A percentile compares a stretch with the other conserved stretches of the same genome.
Evolutionary conservation across 106 monocot genomes (phyloP).

Genomic region (Vanilla planifolia): DNA sequence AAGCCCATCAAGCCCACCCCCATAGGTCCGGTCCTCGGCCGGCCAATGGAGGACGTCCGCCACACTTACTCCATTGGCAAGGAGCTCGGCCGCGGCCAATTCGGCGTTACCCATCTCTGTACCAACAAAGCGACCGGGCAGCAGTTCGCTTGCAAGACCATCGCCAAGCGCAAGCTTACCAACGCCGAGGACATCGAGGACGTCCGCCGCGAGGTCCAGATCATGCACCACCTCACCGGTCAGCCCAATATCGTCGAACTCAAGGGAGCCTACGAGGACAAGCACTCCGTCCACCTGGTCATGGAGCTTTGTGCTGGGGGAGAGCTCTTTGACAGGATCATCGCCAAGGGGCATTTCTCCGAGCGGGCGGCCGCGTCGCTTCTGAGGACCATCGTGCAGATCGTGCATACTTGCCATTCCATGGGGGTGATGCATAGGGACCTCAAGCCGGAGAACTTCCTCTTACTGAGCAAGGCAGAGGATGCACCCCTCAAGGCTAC

Average conservation of each 20-base stretch:
- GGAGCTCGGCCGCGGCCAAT: slow-evolving; percentile 62
- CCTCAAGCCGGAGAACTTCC: slow-evolving; percentile 67
- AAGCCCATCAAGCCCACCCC: slow-evolving; percentile 21
- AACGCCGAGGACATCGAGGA: slow-evolving; percentile 58
- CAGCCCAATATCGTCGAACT: slow-evolving; percentile 59
- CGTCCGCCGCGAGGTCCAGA: slow-evolving; percentile 56
- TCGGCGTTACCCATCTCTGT: slow-evolving; percentile 58
- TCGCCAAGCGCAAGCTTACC: slow-evolving; percentile 47
- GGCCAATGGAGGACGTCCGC: slow-evolving; percentile 52
- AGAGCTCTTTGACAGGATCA: slow-evolving; percentile 43
- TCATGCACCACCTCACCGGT: slow-evolving; percentile 66
- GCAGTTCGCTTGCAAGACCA: slow-evolving; percentile 61
- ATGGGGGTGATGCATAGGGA: slow-evolving; percentile 69
- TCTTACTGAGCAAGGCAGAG: slow-evolving; percentile 49
- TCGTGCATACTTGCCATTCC: slow-evolving; percentile 53
- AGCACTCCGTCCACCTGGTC: slow-evolving; percentile 46
- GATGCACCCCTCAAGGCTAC: slow-evolving; percentile 50
- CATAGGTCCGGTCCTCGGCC: slow-evolving; percentile 48
- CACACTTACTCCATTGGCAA: slow-evolving; percentile 41
- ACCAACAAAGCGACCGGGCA: slow-evolving; percentile 32
- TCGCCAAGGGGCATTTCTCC: slow-evolving; percentile 39
- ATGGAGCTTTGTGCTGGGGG: slow-evolving; percentile 57
- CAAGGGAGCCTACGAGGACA: slow-evolving; percentile 55
- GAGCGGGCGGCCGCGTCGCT: slow-evolving; percentile 39
- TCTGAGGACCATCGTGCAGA: slow-evolving; percentile 51